Base-by-base conservation (phyloP, 2,329 filamentous ascomycete genomes). In the Nothophoma quercina region DNA sequence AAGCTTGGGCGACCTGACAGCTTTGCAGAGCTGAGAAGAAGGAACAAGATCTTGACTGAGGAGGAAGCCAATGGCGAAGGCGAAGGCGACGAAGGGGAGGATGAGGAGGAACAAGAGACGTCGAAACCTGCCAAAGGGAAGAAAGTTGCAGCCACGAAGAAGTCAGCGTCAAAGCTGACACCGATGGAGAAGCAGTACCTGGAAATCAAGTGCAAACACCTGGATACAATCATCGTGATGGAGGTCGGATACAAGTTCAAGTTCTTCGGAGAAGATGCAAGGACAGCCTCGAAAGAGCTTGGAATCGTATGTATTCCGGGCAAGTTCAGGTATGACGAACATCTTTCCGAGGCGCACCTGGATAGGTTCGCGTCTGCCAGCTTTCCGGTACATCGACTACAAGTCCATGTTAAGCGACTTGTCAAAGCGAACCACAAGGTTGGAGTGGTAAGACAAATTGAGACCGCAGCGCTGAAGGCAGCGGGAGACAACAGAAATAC, bases 191-290 rank as follows among this genome's bases (percentile, higher is more conserved):
- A 89, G 32, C 95, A 98, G 67, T 89, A 96, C 51, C 82, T 99
- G 5, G 93, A 96, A 15, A 96, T 99, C 74, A 99, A 99, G 77
- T 83, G 87, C 55, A 90, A 93, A 63, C 88, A 98, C 70, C 83
- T 91, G 78, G 95, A 98, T 70, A 95, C 93, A 0, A 67, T 99
- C 16, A 81, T 99, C 46, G 89, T 98, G 10, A 87, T 98, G 44
- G 93, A 99, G 72, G 95, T 98, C 7, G 95, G 95, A 42, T 99
- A 99, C 78, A 99, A 99, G 72, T 99, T 96, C 76, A 88, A 90
- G 26, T 96, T 99, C 78, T 96, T 96, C 69, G 95, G 95, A 9
- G 93, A 98, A 67, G 95, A 99, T 78, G 95, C 95, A 7, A 85
- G 92, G 45, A 85, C 86, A 46, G 95, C 93, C 4, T 90, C 93